These are phyloP conservation scores for Mycena crocata DNA, from an alignment of 768 basidiomycete species.

Conservation along the genomic window DNA sequence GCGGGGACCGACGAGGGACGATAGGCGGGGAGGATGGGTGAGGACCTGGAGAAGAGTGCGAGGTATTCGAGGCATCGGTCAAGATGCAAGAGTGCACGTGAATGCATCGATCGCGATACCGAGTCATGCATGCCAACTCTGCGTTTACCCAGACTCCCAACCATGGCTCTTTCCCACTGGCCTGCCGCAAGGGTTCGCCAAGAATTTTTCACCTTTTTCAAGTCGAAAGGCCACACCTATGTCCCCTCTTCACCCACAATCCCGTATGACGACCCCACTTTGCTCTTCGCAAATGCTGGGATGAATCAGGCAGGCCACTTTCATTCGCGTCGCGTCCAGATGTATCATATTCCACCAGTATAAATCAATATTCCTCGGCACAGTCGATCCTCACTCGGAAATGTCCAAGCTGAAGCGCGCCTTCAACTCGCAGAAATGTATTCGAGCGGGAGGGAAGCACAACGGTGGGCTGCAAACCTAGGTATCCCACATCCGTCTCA, in stretches of 20 bases:
- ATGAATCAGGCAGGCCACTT: constrained; percentile 83
- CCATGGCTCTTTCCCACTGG: constrained; percentile 69
- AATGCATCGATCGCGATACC: constrained; percentile 6
- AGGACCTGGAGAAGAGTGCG: constrained; percentile 51
- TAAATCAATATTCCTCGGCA: constrained; percentile 98
- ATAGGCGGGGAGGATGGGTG: constrained; percentile 46
- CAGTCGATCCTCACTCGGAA: constrained; percentile 94
- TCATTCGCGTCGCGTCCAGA: neutral
- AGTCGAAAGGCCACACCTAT: constrained; percentile 82
- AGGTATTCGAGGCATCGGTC: constrained; percentile 58
- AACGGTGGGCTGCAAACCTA: constrained; percentile 68
- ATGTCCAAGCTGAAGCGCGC: constrained; percentile 92
- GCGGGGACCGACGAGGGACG: constrained; percentile 29
- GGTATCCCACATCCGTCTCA: constrained; percentile 1
- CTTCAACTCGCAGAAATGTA: constrained; percentile 98
- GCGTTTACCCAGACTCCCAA: constrained; percentile 39
- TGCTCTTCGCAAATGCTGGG: constrained; percentile 98
- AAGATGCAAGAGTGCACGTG: constrained; percentile 37
- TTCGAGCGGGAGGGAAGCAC: constrained; percentile 98
- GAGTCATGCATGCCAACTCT: constrained; percentile 25
- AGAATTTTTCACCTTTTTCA: constrained; percentile 93
- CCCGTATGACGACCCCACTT: constrained; percentile 97
- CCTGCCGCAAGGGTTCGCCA: constrained; percentile 86
- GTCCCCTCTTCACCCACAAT: constrained; percentile 93
- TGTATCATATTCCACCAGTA: constrained; percentile 64